Base-by-base conservation (phyloP, 352 stramenopile species). In the Phytophthora fragariaefolia region DNA sequence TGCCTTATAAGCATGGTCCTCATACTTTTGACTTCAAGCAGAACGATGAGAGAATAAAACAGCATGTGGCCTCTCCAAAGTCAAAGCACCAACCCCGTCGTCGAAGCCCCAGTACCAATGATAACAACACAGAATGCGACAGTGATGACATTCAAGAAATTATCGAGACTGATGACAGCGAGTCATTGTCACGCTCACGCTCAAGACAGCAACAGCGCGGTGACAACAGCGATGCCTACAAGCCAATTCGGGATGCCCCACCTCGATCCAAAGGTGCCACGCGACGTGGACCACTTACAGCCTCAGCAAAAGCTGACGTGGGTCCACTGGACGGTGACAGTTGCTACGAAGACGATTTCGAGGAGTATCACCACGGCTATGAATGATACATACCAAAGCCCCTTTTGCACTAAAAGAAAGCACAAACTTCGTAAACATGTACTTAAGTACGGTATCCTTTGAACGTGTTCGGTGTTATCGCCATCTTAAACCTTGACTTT, bases 61-160 rank as follows among this genome's bases (percentile, higher is more conserved):
- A 63, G 38, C 53, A 22, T n/a, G 6, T 51, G 27, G 34, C 54
- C 8, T 54, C 58, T 9, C 22, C 67, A n/a, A 78, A 77, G 47
- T 55, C 54, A 36, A 66, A 75, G 30, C 49, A 66, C 2, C 46
- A 30, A 0, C 38, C 46, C 8, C 52, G 30, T 15, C 23, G 48
- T 9, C 51, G 49, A 47, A n/a, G 53, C 30, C 13, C 51, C 12
- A 54, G 50, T 6, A 27, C 46, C 1, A 70, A 68, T 15, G 69
- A 80, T 49, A 85, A 86, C 55, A 85, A 76, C 48, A 75, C 52
- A 2, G 79, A 83, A 17, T 82, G 76, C 38, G 85, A 93, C 50
- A 83, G 78, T 38, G 86, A 92, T 43, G 83, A 92, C 32, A 95
- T 92, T 54, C 84, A 93, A 43, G 86, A 94, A 68, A 88, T 92